Evolutionary conservation across 352 stramenopile species (phyloP).

Genomic region (Pythium periplocum): DNA sequence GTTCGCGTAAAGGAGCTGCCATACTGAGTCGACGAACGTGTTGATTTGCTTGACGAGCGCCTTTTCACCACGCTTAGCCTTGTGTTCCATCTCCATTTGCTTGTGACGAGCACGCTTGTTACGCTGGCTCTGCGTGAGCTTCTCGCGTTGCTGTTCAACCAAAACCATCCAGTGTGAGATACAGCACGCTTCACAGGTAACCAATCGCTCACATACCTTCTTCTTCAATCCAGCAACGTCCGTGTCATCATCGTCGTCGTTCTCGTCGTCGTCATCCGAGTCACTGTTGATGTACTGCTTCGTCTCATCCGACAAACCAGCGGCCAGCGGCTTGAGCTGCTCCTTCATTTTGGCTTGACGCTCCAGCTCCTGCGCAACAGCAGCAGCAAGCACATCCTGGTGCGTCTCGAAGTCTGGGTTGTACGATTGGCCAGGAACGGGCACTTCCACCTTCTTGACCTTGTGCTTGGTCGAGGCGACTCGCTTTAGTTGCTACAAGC

Average conservation of each 20-base stretch:
- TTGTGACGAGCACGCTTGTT: constrained; percentile 82
- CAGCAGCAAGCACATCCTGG: constrained; percentile 73
- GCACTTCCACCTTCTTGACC: constrained; percentile 68
- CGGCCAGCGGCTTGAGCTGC: constrained; percentile 36
- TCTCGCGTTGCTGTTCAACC: constrained; percentile 17
- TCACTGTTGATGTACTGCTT: constrained; percentile 74
- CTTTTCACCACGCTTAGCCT: constrained; percentile 55
- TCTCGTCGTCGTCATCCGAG: constrained; percentile 32
- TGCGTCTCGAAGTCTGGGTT: constrained; percentile 79
- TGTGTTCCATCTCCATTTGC: constrained; percentile 69
- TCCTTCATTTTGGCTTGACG: constrained; percentile 42
- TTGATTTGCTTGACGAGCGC: constrained; percentile 86
- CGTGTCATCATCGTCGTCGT: constrained; percentile 31
- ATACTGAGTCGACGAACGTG: constrained; percentile 32
- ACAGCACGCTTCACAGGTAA: too few species aligned
- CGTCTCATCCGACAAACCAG: constrained; percentile 72
- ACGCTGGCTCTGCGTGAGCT: constrained; percentile 64
- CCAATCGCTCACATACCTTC: constrained; percentile 18
- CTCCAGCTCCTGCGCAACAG: constrained; percentile 64
- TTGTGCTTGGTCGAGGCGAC: constrained; percentile 60
- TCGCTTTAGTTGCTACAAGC: constrained; percentile 30
- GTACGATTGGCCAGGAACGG: constrained; percentile 77
- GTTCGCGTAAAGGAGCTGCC: not conserved
- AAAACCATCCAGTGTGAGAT: too few species aligned
- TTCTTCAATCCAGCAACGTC: constrained; percentile 1